Evolutionary conservation across 306 rosid species (phyloP).

Genomic region (Acacia acuminata): DNA sequence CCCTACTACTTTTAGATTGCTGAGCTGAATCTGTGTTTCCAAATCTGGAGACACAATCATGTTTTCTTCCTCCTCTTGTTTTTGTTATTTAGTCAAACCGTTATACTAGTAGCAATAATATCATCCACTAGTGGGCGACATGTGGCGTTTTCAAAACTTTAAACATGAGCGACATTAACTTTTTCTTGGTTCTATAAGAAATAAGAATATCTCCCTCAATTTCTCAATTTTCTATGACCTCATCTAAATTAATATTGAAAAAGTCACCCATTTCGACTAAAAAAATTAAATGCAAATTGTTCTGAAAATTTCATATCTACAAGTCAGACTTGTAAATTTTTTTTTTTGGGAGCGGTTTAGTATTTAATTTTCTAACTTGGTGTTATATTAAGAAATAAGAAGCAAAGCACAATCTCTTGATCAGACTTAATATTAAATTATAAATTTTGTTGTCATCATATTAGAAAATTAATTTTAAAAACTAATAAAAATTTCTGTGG

Average conservation of each 20-base stretch:
- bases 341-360: no score
- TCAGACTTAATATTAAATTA: not conserved
- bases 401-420: not conserved
- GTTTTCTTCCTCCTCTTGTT: constrained; percentile 5
- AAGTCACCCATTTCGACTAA: not conserved
- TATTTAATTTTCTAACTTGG: not conserved
- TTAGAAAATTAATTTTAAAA: no score
- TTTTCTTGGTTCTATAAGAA: not conserved
- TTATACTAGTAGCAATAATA: not conserved
- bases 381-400: not conserved
- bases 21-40: constrained; percentile 37
- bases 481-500: not conserved
- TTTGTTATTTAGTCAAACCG: constrained; percentile 32
- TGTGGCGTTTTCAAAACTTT: not conserved
- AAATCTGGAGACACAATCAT: constrained; percentile 32
- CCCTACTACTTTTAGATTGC: constrained; percentile 19
- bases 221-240: not conserved
- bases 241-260: not conserved
- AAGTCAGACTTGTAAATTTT: no score
- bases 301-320: no score
- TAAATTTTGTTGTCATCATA: no score
- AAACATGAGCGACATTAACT: not conserved
- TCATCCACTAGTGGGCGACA: not conserved
- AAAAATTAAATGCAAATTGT: no score
- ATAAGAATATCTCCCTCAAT: not conserved